phyloP scores from a whole-genome alignment of 2,329 filamentous ascomycete species.

The Plectosphaerella sp. region DNA sequence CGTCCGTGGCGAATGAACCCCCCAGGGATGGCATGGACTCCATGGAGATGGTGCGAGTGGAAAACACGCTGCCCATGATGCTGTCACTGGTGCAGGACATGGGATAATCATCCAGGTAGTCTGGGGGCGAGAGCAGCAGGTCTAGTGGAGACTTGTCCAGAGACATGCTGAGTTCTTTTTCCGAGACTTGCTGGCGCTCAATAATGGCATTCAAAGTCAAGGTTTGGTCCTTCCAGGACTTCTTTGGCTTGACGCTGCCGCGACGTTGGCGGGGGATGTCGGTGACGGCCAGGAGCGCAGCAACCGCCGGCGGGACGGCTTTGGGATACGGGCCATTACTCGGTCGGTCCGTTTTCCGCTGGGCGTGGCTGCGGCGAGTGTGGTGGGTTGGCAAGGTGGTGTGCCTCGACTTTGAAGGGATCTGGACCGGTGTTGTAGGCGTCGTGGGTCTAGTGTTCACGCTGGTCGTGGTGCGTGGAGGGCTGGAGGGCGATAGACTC shows the following conservation, averaged over 20 bases:
- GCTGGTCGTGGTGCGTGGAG: constrained; percentile 12
- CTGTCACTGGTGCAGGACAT: constrained; percentile 43
- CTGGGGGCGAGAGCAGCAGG: constrained; percentile 54
- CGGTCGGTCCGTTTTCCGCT: constrained; percentile 27
- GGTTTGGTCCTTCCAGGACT: constrained; percentile 17
- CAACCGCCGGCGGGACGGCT: constrained; percentile 53
- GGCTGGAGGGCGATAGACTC: constrained; percentile 13
- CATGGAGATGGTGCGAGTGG: constrained; percentile 51
- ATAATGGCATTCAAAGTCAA: constrained; percentile 55
- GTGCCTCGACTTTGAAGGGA: constrained; percentile 37
- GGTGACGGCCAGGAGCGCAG: constrained; percentile 57
- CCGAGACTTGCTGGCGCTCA: constrained; percentile 46
- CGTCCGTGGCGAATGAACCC: constrained; percentile 48
- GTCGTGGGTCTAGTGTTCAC: constrained; percentile 12
- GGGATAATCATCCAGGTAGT: constrained; percentile 48
- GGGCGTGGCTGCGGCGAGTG: constrained; percentile 25
- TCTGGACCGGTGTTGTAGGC: constrained; percentile 50
- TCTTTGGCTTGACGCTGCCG: constrained; percentile 23
- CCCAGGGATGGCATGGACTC: constrained; percentile 59
- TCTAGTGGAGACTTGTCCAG: constrained; percentile 53
- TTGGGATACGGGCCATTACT: constrained; percentile 46
- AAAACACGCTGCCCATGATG: constrained; percentile 46
- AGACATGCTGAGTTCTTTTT: constrained; percentile 54
- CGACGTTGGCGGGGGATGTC: constrained; percentile 49
- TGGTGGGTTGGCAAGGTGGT: constrained; percentile 28